A percentile compares a stretch with the other conserved stretches of the same genome.
Conservation (phyloP, 768 basidiomycete species). For the Tricholoma bakamatsutake region DNA sequence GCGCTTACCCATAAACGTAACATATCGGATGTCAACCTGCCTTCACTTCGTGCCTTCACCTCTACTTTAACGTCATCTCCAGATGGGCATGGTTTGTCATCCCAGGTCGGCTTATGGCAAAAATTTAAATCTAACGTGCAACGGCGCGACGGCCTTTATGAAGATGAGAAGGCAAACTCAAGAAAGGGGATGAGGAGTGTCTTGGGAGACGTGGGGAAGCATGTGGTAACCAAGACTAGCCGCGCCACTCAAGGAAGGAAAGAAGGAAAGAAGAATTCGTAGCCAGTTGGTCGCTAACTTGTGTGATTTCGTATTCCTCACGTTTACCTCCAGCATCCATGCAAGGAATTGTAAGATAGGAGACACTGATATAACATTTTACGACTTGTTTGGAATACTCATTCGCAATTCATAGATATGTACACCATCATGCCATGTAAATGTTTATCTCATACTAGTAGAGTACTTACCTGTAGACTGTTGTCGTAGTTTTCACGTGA, state of each 20-base stretch:
- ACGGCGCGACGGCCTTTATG: conserved; percentile 7
- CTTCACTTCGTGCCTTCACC: conserved; percentile 2
- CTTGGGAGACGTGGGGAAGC: conserved; percentile 8
- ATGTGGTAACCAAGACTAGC: conserved; percentile 6
- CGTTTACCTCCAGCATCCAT: background rate
- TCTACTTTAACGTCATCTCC: background rate
- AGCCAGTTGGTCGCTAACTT: too few relatives aligned
- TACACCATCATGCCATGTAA: background rate
- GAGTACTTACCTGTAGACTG: too few relatives aligned
- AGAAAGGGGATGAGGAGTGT: conserved; percentile 11
- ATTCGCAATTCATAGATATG: background rate
- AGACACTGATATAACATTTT: background rate
- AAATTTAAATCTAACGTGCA: conserved; percentile 30
- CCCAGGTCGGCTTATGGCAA: conserved; percentile 28
- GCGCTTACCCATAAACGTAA: background rate
- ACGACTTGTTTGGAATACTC: background rate
- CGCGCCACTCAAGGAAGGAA: conserved; percentile 4
- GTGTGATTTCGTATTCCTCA: background rate
- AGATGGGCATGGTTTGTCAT: conserved; percentile 4
- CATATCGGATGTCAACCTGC: background rate
- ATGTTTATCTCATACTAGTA: too few relatives aligned
- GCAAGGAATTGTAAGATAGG: background rate
- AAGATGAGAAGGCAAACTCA: background rate
- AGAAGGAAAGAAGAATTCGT: too few relatives aligned
- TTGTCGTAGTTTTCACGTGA: background rate